These are phyloP conservation scores for Exophiala xenobiotica DNA, from an alignment of 2,329 filamentous ascomycete genomes.

Conservation along the genomic window DNA sequence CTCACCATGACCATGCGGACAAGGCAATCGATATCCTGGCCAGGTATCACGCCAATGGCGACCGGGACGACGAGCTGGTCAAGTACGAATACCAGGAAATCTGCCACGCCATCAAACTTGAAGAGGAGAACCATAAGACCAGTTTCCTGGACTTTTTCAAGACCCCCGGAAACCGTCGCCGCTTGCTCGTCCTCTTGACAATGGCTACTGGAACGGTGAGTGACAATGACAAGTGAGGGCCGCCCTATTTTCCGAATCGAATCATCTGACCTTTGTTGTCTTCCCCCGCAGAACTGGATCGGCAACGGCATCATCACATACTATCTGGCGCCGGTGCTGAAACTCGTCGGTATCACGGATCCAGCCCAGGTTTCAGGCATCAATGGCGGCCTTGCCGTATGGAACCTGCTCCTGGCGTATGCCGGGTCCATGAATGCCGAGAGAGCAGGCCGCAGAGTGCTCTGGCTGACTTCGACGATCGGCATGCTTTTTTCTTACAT, in stretches of 20 bases:
- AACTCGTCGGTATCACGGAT: constrained; percentile 29
- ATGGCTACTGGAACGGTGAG: too few relatives aligned
- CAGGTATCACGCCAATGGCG: constrained; percentile 49
- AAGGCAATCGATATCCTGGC: constrained; percentile 4
- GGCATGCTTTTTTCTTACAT: constrained; percentile 32
- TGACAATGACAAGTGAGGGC: too few relatives aligned
- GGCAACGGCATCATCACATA: constrained; percentile 30
- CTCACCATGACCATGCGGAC: background rate
- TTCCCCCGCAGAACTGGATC: too few relatives aligned
- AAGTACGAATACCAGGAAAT: constrained; percentile 66
- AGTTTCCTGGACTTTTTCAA: constrained; percentile 44
- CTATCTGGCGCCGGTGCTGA: constrained; percentile 26
- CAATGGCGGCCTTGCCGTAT: constrained; percentile 30
- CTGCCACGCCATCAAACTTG: constrained; percentile 67
- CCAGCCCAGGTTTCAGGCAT: constrained; percentile 19
- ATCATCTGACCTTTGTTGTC: too few relatives aligned
- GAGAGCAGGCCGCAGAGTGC: constrained; percentile 28
- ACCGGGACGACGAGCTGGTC: constrained; percentile 55
- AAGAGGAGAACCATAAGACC: constrained; percentile 64
- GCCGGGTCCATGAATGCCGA: constrained; percentile 30
- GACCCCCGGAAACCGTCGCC: constrained; percentile 31
- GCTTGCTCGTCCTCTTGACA: too few relatives aligned
- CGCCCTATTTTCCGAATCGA: too few relatives aligned
- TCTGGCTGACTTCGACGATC: constrained; percentile 28
- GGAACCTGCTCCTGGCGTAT: constrained; percentile 30